phyloP scores from a whole-genome alignment of 176 grass and related monocot species.

The Thinopyrum elongatum region DNA sequence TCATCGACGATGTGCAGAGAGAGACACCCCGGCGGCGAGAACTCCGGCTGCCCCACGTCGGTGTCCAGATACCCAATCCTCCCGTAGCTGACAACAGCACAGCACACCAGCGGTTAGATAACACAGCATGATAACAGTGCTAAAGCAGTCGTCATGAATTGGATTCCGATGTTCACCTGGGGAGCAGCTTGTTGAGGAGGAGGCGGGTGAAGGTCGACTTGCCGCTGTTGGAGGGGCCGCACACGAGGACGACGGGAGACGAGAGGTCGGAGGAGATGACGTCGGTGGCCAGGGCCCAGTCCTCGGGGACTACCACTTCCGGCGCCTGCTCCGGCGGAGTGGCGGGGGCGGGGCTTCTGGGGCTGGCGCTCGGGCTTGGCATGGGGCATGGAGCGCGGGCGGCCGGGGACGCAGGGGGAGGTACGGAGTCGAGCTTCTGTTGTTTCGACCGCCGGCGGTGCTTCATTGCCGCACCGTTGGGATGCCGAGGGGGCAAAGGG shows the following conservation, averaged over 20 bases:
- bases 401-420: not conserved
- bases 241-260: constrained; percentile 60
- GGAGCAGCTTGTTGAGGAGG: constrained; percentile 75
- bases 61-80: constrained; percentile 80
- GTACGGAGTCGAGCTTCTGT: not conserved
- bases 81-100: constrained; percentile 37
- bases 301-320: constrained; percentile 45
- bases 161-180: constrained; percentile 29
- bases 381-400: not conserved
- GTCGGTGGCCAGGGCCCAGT: constrained; percentile 38
- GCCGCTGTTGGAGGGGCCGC: constrained; percentile 90
- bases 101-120: not conserved
- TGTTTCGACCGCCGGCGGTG: not conserved
- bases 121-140: not conserved
- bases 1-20: constrained; percentile 65
- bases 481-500: not conserved
- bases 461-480: not conserved
- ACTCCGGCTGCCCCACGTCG: constrained; percentile 87
- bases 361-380: not conserved
- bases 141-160: not conserved
- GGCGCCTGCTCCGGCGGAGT: not conserved
- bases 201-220: constrained; percentile 93
- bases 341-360: not conserved
- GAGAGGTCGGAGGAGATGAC: not conserved
- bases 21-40: constrained; percentile 69